Evolutionary conservation across 108 stramenopile genomes (phyloP).

Genomic region (Fistulifera solaris): DNA sequence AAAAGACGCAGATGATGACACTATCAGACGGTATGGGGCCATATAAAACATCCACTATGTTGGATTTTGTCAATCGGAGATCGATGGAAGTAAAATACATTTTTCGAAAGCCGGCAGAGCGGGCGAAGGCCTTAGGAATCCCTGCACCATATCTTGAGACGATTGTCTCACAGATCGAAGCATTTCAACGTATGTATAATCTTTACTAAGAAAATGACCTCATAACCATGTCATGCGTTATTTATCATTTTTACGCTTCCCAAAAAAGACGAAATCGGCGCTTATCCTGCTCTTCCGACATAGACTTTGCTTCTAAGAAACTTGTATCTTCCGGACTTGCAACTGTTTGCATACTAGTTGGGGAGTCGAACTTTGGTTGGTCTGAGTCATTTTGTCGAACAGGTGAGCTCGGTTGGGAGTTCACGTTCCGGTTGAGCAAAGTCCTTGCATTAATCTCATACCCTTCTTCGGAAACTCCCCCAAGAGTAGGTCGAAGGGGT

Average conservation of each 20-base stretch:
- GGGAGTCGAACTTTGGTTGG: too few relatives aligned
- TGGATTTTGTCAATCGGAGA: slow-evolving; percentile 57
- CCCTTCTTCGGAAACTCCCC: neutral
- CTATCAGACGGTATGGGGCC: slow-evolving; percentile 69
- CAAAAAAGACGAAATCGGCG: too few relatives aligned
- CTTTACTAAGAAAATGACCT: slow-evolving; percentile 2
- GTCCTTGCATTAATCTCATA: neutral
- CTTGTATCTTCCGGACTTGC: too few relatives aligned
- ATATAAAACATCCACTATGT: slow-evolving; percentile 75
- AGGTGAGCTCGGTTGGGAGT: too few relatives aligned
- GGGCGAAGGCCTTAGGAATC: slow-evolving; percentile 47
- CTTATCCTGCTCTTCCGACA: too few relatives aligned
- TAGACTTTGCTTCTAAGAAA: too few relatives aligned
- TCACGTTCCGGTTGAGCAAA: too few relatives aligned
- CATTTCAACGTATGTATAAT: slow-evolving; percentile 35
- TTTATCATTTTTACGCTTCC: too few relatives aligned
- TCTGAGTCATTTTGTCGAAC: too few relatives aligned
- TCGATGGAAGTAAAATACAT: slow-evolving; percentile 81
- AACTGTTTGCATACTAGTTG: too few relatives aligned
- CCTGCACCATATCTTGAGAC: slow-evolving; percentile 65
- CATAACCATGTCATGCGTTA: too few relatives aligned
- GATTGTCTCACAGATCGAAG: slow-evolving; percentile 60
- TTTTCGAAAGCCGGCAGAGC: slow-evolving; percentile 62
- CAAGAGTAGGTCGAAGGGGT: slow-evolving; percentile 33
- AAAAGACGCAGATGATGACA: slow-evolving; percentile 57